Base-by-base conservation (phyloP, 768 basidiomycete species). In the Porphyrellus cyaneotinctus region DNA sequence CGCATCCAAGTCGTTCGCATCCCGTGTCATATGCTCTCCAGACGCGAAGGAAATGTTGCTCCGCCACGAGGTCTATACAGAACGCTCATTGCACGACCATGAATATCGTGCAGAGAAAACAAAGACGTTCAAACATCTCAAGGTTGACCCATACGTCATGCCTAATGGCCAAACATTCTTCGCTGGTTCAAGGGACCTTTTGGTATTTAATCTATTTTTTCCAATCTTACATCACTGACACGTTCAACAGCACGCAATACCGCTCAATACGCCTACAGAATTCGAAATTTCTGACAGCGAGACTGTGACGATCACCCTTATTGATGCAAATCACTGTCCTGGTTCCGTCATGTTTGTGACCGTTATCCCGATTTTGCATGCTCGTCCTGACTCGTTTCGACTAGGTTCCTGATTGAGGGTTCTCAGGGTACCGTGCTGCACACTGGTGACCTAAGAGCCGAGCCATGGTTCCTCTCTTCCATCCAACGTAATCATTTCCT, bases 301-400 rank as follows among this genome's bases (percentile, higher is more conserved):
- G 58, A 67, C 64, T 4, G 85, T 95, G 11, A 83, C 77, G 0
- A 77, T 97, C 51, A 95, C 92, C 0, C 76, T 88, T 11, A 68
- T 97, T 9, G 90, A 95, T 62, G 95, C 95, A 0, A 97, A 97
- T 63, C 95, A 97, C 66, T 97, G 94, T 65, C 95, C 92, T 12
- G 95, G 95, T 0, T 87, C 93, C 0, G 86, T 92, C 37, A 95
- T 97, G 94, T 93, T 62, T 24, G 83, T 70, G 26, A 18, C 18
- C 12, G 2, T 11, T 4, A 32, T 15, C 9, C 17, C 1, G 5
- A 5, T 47, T 28, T 32, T 37, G 9, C 32, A 0, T 7, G 24
- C 23, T 31, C 7, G 31, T 10, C 10, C 32, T 47, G 13, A 48
- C 37, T 15, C 2, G 6, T 58, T 11, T 28, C 13, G n/a, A 39